phyloP scores from a whole-genome alignment of 129 eudicot genomes.

The Erigeron canadensis region DNA sequence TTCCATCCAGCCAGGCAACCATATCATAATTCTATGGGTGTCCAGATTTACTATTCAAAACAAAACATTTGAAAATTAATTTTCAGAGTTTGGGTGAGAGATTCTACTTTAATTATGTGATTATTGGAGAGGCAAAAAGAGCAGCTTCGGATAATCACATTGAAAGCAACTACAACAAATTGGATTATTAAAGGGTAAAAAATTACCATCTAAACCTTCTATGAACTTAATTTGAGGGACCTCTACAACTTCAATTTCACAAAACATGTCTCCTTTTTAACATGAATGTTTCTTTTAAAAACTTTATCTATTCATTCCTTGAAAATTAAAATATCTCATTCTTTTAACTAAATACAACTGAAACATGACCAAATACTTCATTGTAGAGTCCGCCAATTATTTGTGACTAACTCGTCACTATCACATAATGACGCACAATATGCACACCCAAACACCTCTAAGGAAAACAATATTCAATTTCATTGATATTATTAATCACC shows the following conservation, averaged over 20 bases:
- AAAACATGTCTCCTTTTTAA: not conserved
- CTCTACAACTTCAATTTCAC: not conserved
- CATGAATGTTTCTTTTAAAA: not conserved
- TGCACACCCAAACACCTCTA: not conserved
- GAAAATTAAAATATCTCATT: conserved; percentile 1
- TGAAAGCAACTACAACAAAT: not conserved
- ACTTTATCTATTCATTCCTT: conserved; percentile 16
- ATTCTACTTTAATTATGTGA: not conserved
- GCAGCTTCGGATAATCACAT: not conserved
- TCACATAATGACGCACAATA: not conserved
- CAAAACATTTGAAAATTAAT: not conserved
- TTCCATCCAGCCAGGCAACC: not conserved
- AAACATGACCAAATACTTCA: not conserved
- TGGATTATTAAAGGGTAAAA: not conserved
- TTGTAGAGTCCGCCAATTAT: conserved; percentile 7
- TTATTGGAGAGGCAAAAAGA: not conserved
- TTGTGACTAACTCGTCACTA: not conserved
- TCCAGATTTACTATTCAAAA: not conserved
- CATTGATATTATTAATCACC: conserved; percentile 37
- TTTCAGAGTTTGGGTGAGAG: not conserved
- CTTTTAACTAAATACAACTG: not conserved
- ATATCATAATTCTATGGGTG: conserved; percentile 11
- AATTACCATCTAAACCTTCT: not conserved
- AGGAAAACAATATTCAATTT: not conserved
- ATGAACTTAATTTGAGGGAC: not conserved